Percentiles rank a stretch among this genome's conserved stretches.
Conservation (phyloP, 371 early-diverging fungal species). For the Apophysomyces variabilis region DNA sequence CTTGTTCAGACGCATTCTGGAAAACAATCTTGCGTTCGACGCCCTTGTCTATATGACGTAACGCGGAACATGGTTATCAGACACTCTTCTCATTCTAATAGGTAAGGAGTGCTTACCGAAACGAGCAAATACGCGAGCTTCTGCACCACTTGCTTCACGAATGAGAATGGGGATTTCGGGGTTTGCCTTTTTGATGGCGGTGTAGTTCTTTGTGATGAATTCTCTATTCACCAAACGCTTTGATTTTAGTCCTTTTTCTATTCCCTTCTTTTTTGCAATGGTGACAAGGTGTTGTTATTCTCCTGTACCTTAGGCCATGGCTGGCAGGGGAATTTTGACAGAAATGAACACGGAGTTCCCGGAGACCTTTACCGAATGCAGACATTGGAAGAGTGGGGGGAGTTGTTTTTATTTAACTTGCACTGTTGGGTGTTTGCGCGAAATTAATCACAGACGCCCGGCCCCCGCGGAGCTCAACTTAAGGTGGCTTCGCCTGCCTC, state of each 20-base stretch:
- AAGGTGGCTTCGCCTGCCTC: too few species aligned
- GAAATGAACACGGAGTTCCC: conserved; percentile 91
- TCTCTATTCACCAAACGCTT: conserved; percentile 56
- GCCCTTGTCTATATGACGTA: conserved; percentile 70
- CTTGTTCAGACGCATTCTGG: conserved; percentile 73
- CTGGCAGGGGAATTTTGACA: conserved; percentile 86
- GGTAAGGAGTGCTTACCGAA: conserved; percentile 66
- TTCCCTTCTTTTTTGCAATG: not conserved
- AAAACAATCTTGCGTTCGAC: conserved; percentile 79
- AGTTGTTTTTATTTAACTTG: not conserved
- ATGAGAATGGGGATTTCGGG: conserved; percentile 90
- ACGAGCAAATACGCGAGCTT: conserved; percentile 89
- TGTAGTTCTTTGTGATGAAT: conserved; percentile 82
- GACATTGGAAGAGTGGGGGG: conserved; percentile 10
- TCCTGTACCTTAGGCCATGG: conserved; percentile 79
- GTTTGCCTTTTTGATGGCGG: conserved; percentile 80
- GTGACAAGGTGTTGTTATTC: not conserved
- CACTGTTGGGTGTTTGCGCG: too few species aligned
- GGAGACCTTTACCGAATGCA: conserved; percentile 66
- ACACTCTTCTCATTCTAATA: not conserved
- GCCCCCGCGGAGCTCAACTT: too few species aligned
- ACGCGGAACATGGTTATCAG: not conserved
- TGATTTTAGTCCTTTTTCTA: not conserved
- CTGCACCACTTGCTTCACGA: conserved; percentile 86
- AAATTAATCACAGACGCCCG: too few species aligned